Base-by-base conservation (phyloP, 768 basidiomycete genomes). In the Pleurotus sapidus region DNA sequence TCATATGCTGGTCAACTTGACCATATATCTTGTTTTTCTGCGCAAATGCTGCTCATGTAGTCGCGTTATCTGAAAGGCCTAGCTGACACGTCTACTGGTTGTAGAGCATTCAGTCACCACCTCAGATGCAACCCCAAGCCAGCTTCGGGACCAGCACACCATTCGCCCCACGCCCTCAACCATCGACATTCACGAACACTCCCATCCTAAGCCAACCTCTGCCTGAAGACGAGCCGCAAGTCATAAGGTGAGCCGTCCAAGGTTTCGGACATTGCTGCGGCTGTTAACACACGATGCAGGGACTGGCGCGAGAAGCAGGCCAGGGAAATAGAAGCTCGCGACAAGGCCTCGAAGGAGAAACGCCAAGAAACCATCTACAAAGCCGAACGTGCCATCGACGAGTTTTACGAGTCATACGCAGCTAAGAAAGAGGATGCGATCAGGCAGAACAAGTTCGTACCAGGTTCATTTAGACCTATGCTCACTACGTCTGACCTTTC, bases 221-320 rank as follows among this genome's bases (percentile, higher is more conserved):
- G 14, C 77, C 83, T 24, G 91, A 91, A 67, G 91, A 91, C 20
- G 93, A 95, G 69, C 90, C 92, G 5, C 83, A 94, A 65, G 89
- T 90, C 40, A 92, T 94, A 78, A 88, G 81, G 93, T 92, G 64
- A 45, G 83, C 68, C n/a, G 54, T 37, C 9, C n/a, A 9, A 14
- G 37, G 18, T 18, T 14, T 11, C 38, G 15, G 39, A 38, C 9
- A 15, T 34, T 38, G 38, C 55, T 11, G 30, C 30, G 9, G 1
- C 20, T 34, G 57, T 1, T 45, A 34, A 55, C 34, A 55, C 34
- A 37, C 25, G 38, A 20, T 43, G 30, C 67, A 95, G 92, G 68
- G 77, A 87, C 66, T 98, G 96, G 96, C 85, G 91, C 46, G 89
- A 87, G 68, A 86, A 84, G 65, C 95, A 97, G 66, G 85, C 84